phyloP scores from a whole-genome alignment of 805 yeast genomes.

The Kodamaea hsintzibuensis region DNA sequence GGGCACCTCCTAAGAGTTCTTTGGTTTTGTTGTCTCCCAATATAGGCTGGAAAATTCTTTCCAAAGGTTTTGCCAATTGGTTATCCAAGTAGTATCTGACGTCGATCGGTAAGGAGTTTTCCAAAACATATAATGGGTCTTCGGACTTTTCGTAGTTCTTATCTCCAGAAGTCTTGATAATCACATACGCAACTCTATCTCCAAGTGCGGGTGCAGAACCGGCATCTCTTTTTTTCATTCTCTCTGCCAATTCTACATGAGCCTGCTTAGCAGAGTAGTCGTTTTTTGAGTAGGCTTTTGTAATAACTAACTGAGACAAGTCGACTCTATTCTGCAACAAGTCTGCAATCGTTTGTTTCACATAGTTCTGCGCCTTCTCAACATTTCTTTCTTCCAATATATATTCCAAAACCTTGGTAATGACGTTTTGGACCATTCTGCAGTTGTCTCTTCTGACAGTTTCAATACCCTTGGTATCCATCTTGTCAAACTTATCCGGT shows the following conservation, averaged over 20 bases:
- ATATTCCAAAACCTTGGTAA: slow-evolving; percentile 82
- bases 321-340: slow-evolving; percentile 89
- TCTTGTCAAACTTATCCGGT: slow-evolving; percentile 88
- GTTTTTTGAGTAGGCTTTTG: slow-evolving; percentile 84
- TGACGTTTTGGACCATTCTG: slow-evolving; percentile 88
- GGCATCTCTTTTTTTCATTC: slow-evolving; percentile 94
- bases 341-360: slow-evolving; percentile 85
- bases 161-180: slow-evolving; percentile 71
- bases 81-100: slow-evolving; percentile 92
- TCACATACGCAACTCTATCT: slow-evolving; percentile 97
- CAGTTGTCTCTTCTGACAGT: slow-evolving; percentile 98
- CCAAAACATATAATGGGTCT: slow-evolving; percentile 92
- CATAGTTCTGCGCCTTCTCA: slow-evolving; percentile 78
- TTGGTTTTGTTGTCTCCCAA: slow-evolving; percentile 83
- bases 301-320: slow-evolving; percentile 88
- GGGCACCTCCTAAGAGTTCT: slow-evolving; percentile 78
- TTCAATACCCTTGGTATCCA: slow-evolving; percentile 98
- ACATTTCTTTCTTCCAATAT: slow-evolving; percentile 89
- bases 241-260: slow-evolving; percentile 92
- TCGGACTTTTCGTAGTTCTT: slow-evolving; percentile 95
- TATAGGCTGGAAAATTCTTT: slow-evolving; percentile 93
- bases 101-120: slow-evolving; percentile 89
- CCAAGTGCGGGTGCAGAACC: slow-evolving; percentile 98
- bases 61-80: slow-evolving; percentile 88
- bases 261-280: slow-evolving; percentile 97